Percentiles rank a stretch among this genome's conserved stretches.
These are phyloP conservation scores for Mycena chlorophos DNA, from an alignment of 768 basidiomycete species.

Conservation along the genomic window DNA sequence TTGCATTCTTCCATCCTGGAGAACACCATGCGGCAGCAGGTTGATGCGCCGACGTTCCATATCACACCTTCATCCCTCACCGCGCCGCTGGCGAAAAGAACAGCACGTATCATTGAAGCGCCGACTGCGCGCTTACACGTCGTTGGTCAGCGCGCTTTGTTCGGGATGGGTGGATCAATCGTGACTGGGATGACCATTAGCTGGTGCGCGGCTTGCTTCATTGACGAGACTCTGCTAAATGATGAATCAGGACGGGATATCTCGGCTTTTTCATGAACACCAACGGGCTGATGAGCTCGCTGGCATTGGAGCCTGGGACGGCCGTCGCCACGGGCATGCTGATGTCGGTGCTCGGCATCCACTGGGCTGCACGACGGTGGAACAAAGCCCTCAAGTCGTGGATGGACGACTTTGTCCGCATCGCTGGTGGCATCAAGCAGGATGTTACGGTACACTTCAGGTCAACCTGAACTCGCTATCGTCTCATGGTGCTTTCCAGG, in stretches of 20 bases:
- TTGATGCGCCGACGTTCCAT: constrained; percentile 43
- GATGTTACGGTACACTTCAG: constrained; percentile 7
- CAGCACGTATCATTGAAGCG: constrained; percentile 51
- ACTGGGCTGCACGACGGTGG: constrained; percentile 70
- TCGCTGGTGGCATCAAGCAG: constrained; percentile 4
- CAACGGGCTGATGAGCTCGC: constrained; percentile 37
- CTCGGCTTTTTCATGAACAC: constrained; percentile 47
- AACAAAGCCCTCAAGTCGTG: constrained; percentile 65
- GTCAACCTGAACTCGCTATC: constrained; percentile 4
- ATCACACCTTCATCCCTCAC: constrained; percentile 50
- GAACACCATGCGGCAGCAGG: constrained; percentile 58
- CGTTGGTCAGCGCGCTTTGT: constrained; percentile 58
- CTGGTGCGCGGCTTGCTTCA: constrained; percentile 32
- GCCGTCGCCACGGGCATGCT: constrained; percentile 62
- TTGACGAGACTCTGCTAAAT: background rate
- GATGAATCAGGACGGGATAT: constrained; percentile 47
- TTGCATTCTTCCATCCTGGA: constrained; percentile 55
- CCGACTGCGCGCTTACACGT: constrained; percentile 62
- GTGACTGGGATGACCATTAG: constrained; percentile 51
- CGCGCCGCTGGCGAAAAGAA: constrained; percentile 51
- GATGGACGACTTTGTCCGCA: constrained; percentile 55
- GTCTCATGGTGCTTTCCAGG: constrained; percentile 34
- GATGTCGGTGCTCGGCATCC: constrained; percentile 45
- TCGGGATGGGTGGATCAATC: constrained; percentile 51
- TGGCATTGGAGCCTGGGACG: constrained; percentile 55